phyloP scores from a whole-genome alignment of 106 monocot species.

The Narthecium ossifragum region DNA sequence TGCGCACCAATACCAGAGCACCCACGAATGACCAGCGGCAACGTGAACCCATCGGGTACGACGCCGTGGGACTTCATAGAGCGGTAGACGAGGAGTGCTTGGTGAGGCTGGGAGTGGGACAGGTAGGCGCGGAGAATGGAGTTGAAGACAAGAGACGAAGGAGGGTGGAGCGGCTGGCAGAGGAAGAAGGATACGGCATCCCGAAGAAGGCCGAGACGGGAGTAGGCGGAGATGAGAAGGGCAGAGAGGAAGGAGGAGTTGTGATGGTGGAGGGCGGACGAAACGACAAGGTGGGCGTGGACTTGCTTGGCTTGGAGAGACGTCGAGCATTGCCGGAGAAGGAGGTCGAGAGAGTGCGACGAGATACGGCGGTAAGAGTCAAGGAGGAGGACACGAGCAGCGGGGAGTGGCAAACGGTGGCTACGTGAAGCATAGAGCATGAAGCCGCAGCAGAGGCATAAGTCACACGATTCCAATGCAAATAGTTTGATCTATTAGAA shows the following conservation, averaged over 20 bases:
- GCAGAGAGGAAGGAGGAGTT: constrained; percentile 31
- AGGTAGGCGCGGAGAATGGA: constrained; percentile 47
- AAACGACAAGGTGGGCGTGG: constrained; percentile 20
- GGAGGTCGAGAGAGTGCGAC: constrained; percentile 7
- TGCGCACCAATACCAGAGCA: constrained; percentile 5
- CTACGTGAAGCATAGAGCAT: background rate
- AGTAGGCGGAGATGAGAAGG: constrained; percentile 37
- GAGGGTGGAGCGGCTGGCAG: constrained; percentile 1
- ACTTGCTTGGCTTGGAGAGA: constrained; percentile 11
- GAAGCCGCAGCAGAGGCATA: no score
- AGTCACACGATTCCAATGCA: no score
- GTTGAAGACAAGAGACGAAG: constrained; percentile 42
- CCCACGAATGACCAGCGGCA: constrained; percentile 39
- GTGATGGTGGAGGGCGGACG: background rate
- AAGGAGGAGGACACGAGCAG: background rate
- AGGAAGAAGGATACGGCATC: constrained; percentile 27
- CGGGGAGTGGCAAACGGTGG: background rate
- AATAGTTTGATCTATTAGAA: no score
- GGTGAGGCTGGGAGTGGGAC: constrained; percentile 8
- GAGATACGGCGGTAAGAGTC: background rate
- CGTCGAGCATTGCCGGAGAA: constrained; percentile 29
- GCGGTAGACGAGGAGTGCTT: constrained; percentile 28
- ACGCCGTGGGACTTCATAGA: constrained; percentile 7
- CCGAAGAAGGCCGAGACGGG: constrained; percentile 19
- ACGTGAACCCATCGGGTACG: constrained; percentile 45